phyloP scores from a whole-genome alignment of 1,284 basidiomycete genomes.

The Cutaneotrichosporon spelunceum region DNA sequence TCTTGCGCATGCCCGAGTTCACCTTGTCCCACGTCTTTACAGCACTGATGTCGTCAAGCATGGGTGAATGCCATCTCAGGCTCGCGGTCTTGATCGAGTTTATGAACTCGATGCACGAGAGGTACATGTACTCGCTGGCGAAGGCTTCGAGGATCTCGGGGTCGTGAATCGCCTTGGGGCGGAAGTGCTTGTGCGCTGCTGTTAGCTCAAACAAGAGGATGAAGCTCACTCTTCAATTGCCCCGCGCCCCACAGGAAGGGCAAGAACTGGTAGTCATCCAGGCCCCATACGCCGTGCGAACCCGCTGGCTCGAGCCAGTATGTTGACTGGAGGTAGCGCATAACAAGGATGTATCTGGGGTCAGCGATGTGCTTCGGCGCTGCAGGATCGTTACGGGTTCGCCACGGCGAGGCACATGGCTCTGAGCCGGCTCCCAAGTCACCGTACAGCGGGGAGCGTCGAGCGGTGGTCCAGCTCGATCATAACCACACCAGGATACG shows the following conservation, averaged over 20 bases:
- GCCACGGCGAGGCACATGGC: too few species aligned
- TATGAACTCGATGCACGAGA: conserved; percentile 94
- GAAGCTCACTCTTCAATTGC: conserved; percentile 61
- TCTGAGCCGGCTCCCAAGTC: too few species aligned
- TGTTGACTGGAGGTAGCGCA: conserved; percentile 84
- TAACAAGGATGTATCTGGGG: conserved; percentile 77
- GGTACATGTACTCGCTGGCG: conserved; percentile 90
- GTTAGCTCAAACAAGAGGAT: conserved; percentile 14
- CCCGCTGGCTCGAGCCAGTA: conserved; percentile 99
- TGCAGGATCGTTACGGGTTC: too few species aligned
- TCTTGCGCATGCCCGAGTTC: conserved; percentile 96
- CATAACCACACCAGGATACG: too few species aligned
- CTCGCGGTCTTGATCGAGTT: conserved; percentile 96
- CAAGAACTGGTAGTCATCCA: conserved; percentile 97
- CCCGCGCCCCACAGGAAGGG: conserved; percentile 89
- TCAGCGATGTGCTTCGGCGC: background rate
- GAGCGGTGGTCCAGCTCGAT: too few species aligned
- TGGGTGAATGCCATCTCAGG: conserved; percentile 95
- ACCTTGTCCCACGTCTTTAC: conserved; percentile 98
- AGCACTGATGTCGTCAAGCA: conserved; percentile 96
- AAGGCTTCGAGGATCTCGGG: conserved; percentile 88
- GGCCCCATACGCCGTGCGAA: conserved; percentile 96
- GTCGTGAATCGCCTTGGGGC: conserved; percentile 92
- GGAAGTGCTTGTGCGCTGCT: conserved; percentile 79
- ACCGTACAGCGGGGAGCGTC: too few species aligned